Conservation (phyloP, 73 alveolate genomes). For the Tetrahymena malaccensis region DNA sequence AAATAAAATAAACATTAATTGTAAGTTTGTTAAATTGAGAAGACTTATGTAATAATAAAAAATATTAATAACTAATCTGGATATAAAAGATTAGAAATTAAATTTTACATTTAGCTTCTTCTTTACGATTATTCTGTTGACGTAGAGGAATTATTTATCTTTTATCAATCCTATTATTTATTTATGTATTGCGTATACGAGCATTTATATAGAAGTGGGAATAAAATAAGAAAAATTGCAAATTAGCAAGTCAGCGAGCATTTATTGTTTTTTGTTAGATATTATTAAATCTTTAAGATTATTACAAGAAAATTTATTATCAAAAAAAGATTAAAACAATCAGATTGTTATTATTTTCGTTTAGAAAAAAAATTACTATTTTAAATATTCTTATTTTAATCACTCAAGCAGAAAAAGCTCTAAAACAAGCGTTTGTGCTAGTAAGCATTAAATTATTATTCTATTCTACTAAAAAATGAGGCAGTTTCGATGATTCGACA, state of each 20-base stretch:
- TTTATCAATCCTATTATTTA: background rate
- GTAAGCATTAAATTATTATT: background rate
- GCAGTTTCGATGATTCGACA: background rate
- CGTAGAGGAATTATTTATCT: background rate
- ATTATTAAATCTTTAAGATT: background rate
- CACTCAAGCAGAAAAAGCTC: background rate
- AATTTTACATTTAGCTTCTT: background rate
- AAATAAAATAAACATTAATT: no score
- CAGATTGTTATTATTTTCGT: background rate
- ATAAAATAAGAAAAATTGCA: background rate
- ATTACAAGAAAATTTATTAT: background rate
- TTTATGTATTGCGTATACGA: background rate
- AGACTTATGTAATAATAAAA: no score
- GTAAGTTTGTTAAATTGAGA: background rate
- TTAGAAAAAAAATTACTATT: background rate
- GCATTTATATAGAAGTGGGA: background rate
- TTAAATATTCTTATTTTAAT: background rate
- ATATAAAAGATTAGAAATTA: no score
- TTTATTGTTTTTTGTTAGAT: background rate
- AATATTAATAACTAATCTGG: background rate
- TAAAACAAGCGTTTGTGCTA: background rate
- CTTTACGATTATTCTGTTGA: no score
- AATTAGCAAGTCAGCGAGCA: background rate
- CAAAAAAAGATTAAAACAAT: background rate
- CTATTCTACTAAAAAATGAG: no score